phyloP scores from a whole-genome alignment of 2,329 filamentous ascomycete genomes.

The Sordariomycetes sp. region DNA sequence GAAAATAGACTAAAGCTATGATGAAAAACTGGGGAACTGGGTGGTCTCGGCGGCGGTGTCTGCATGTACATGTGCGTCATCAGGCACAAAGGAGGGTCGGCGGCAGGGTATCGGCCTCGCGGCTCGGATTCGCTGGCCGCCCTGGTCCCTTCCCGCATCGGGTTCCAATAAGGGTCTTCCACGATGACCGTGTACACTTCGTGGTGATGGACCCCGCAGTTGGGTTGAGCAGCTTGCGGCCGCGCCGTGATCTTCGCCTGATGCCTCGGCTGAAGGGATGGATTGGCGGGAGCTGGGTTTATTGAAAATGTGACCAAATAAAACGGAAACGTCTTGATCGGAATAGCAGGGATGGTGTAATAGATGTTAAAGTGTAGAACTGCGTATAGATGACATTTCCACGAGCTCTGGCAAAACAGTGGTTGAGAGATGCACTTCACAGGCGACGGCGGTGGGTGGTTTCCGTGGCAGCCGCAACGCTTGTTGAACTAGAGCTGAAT shows the following conservation, averaged over 20 bases:
- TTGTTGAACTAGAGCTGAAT: background rate
- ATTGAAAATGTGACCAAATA: background rate
- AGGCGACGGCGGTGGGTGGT: background rate
- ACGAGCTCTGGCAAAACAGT: too few relatives aligned
- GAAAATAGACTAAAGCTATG: background rate
- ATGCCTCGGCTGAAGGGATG: background rate
- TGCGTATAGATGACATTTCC: too few relatives aligned
- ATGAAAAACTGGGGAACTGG: background rate
- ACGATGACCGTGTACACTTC: background rate
- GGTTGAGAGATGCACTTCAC: background rate
- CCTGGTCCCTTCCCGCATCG: too few relatives aligned
- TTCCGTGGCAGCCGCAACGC: constrained; percentile 1
- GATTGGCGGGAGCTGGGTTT: background rate
- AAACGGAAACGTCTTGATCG: background rate
- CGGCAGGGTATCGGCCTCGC: background rate
- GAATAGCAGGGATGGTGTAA: background rate
- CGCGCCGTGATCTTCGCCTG: background rate
- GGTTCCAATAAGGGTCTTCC: too few relatives aligned
- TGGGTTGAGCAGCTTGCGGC: background rate
- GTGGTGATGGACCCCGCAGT: background rate
- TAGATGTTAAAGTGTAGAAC: too few relatives aligned
- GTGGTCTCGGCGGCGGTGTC: background rate
- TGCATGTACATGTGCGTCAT: background rate
- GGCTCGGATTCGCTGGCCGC: background rate
- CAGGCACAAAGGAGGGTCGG: background rate